Conservation (phyloP, 192 early-diverging fungal genomes). For the Backusella psychrophila region DNA sequence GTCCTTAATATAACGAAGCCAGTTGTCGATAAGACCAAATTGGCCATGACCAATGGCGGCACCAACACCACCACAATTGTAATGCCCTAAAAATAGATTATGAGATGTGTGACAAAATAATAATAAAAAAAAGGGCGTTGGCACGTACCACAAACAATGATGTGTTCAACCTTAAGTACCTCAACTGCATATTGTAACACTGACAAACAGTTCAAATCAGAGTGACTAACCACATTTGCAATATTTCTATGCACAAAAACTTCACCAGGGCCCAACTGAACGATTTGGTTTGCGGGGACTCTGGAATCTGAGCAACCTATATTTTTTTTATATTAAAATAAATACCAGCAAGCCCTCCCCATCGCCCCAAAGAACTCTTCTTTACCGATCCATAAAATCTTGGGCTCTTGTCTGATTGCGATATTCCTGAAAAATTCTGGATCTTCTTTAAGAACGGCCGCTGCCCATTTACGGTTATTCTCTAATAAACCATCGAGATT, state of each 20-base stretch:
- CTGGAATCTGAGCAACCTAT: slow-evolving; percentile 91
- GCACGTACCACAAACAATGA: slow-evolving; percentile 81
- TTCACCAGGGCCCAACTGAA: slow-evolving; percentile 72
- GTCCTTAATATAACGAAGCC: slow-evolving; percentile 87
- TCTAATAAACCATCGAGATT: slow-evolving; percentile 39
- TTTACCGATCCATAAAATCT: slow-evolving; percentile 82
- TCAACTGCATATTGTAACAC: slow-evolving; percentile 95
- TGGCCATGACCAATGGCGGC: slow-evolving; percentile 59
- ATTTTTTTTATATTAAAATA: neutral
- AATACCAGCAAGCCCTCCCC: neutral
- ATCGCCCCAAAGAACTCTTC: neutral
- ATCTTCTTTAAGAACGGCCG: slow-evolving; percentile 48
- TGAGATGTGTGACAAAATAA: neutral
- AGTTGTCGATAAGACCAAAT: slow-evolving; percentile 84
- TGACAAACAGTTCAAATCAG: slow-evolving; percentile 78
- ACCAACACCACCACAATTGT: slow-evolving; percentile 69
- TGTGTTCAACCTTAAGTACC: slow-evolving; percentile 86
- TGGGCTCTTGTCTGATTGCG: slow-evolving; percentile 73
- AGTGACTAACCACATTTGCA: slow-evolving; percentile 83
- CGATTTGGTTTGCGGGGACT: slow-evolving; percentile 80
- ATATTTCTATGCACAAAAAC: slow-evolving; percentile 98
- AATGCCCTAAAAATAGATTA: slow-evolving; percentile 46
- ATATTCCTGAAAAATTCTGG: slow-evolving; percentile 74
- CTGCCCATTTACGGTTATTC: slow-evolving; percentile 65
- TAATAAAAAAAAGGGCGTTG: neutral